Conservation (phyloP, 2,329 filamentous ascomycete genomes). For the Teratosphaeria epicoccoides region DNA sequence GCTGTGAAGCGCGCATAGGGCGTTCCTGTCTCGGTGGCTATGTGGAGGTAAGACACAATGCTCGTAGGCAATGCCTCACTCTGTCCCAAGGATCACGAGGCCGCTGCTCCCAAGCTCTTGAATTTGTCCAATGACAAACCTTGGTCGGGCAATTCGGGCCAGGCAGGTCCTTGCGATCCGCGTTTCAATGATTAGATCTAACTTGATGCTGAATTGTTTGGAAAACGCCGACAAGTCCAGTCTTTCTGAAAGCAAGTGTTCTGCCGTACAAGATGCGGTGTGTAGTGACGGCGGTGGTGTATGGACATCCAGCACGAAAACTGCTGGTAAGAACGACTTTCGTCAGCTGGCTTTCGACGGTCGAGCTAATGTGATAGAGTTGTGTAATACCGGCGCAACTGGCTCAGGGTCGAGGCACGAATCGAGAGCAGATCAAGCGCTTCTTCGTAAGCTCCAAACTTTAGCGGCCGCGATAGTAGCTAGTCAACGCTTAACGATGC, state of each 20-base stretch:
- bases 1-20: neutral
- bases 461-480: slow-evolving; percentile 10
- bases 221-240: neutral
- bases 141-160: neutral
- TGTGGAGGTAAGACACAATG: neutral
- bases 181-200: neutral
- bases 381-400: neutral
- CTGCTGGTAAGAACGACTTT: neutral
- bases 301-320: neutral
- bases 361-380: neutral
- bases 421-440: slow-evolving; percentile 1
- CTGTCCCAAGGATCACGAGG: neutral
- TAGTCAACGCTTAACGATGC: slow-evolving; percentile 4
- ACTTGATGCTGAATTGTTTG: neutral
- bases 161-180: neutral
- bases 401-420: neutral
- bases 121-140: neutral
- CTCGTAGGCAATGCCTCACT: neutral
- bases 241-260: neutral
- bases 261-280: neutral
- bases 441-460: slow-evolving; percentile 13
- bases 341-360: neutral
- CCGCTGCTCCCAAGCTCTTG: neutral
- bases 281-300: neutral
- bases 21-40: neutral